Percentiles rank a stretch among this genome's conserved stretches.
phyloP scores from a whole-genome alignment of 352 stramenopile genomes.

The Blastocystis sp. region DNA sequence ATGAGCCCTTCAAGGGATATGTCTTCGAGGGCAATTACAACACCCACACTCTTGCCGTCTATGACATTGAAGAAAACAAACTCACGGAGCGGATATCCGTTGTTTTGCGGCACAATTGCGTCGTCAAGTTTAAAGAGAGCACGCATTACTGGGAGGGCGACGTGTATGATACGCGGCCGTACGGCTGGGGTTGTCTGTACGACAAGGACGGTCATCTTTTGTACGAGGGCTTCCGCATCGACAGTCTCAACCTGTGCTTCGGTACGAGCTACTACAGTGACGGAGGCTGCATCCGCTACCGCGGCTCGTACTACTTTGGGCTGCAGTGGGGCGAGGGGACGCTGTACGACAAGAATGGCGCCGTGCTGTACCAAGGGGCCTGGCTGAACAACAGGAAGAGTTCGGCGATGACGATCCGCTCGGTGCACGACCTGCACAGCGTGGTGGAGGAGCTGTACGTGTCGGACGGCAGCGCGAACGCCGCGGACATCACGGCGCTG shows the following conservation, averaged over 20 bases:
- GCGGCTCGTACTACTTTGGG: neutral
- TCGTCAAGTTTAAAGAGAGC: neutral
- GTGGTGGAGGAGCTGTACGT: neutral
- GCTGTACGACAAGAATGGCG: neutral
- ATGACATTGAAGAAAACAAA: neutral
- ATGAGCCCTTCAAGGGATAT: neutral
- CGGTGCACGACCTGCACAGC: neutral
- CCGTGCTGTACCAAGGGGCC: neutral
- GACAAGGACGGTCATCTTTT: slow-evolving; percentile 2
- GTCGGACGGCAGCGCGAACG: neutral
- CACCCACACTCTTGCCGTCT: neutral
- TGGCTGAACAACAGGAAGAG: neutral
- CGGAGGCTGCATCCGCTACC: neutral
- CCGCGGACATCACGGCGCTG: neutral
- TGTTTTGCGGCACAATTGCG: neutral
- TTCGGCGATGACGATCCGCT: neutral
- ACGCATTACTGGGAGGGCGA: slow-evolving; percentile 23
- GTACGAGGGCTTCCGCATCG: slow-evolving; percentile 38
- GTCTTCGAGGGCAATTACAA: neutral
- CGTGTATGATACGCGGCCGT: neutral
- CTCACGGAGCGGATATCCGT: neutral
- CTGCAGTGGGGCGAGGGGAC: neutral
- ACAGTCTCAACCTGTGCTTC: slow-evolving; percentile 28
- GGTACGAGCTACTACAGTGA: neutral
- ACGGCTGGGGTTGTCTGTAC: slow-evolving; percentile 49